phyloP scores from a whole-genome alignment of 108 stramenopile species.

The Fragilariopsis cylindrus region DNA sequence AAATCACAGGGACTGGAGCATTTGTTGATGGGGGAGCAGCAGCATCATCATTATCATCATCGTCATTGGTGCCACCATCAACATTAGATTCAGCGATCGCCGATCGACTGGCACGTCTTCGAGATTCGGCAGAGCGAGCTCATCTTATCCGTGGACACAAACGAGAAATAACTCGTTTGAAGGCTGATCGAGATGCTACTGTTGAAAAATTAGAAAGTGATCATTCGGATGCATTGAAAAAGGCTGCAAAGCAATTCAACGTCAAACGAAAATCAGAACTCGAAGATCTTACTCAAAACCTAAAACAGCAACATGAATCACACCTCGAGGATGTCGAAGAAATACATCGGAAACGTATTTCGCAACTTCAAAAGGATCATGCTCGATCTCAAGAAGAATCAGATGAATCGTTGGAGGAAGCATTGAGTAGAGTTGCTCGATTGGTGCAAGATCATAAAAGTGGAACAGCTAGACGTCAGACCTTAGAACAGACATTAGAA shows the following conservation, averaged over 20 bases:
- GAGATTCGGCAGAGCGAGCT: slow-evolving; percentile 46
- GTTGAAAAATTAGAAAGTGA: slow-evolving; percentile 19
- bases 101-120: slow-evolving; percentile 38
- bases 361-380: slow-evolving; percentile 33
- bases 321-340: slow-evolving; percentile 28
- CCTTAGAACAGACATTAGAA: slow-evolving; percentile 29
- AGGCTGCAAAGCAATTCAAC: slow-evolving; percentile 15
- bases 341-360: slow-evolving; percentile 27
- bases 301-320: slow-evolving; percentile 27
- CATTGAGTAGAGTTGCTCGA: slow-evolving; percentile 20
- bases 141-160: slow-evolving; percentile 40
- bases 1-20: neutral
- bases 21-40: neutral
- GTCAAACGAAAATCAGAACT: slow-evolving; percentile 12
- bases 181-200: slow-evolving; percentile 21
- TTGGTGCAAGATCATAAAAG: slow-evolving; percentile 30
- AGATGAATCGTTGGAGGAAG: slow-evolving; percentile 29
- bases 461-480: slow-evolving; percentile 16
- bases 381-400: slow-evolving; percentile 27
- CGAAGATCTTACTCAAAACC: slow-evolving; percentile 21
- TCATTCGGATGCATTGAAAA: slow-evolving; percentile 29
- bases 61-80: neutral
- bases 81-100: slow-evolving; percentile 33
- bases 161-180: slow-evolving; percentile 38
- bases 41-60: slow-evolving; percentile 1